Percentiles rank a stretch among this genome's conserved stretches.
phyloP scores from a whole-genome alignment of 306 rosid species.

The Lathyrus sativus region DNA sequence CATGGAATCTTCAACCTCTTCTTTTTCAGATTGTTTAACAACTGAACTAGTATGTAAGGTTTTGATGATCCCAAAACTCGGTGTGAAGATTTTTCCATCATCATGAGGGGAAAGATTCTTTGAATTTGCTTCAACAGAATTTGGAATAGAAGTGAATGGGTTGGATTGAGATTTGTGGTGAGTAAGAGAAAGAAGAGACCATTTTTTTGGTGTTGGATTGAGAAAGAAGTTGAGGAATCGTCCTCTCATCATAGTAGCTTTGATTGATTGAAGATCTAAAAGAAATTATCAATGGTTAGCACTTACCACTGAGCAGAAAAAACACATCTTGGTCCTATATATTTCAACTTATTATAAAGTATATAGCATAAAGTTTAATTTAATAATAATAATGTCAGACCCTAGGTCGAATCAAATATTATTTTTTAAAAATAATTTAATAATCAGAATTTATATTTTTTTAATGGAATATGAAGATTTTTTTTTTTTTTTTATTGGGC shows the following conservation, averaged over 20 bases:
- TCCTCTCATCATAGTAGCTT: constrained; percentile 22
- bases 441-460: too few species aligned
- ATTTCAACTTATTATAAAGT: background rate
- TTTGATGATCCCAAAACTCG: constrained; percentile 34
- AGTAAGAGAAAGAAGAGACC: constrained; percentile 11
- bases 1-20: constrained; percentile 34
- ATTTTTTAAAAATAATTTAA: too few species aligned
- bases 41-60: constrained; percentile 33
- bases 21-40: constrained; percentile 31
- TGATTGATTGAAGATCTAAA: background rate
- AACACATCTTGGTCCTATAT: background rate
- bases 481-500: background rate
- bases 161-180: background rate
- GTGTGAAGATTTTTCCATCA: constrained; percentile 37
- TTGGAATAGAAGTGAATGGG: constrained; percentile 13
- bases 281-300: background rate
- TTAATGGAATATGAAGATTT: too few species aligned
- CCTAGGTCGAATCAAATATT: background rate
- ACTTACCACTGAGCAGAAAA: background rate
- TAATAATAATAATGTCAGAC: too few species aligned
- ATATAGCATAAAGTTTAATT: background rate
- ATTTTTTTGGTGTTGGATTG: constrained; percentile 26
- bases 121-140: constrained; percentile 19
- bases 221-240: constrained; percentile 22
- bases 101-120: background rate